Base-by-base conservation (phyloP, 768 basidiomycete species). In the Flagelloscypha sp. region DNA sequence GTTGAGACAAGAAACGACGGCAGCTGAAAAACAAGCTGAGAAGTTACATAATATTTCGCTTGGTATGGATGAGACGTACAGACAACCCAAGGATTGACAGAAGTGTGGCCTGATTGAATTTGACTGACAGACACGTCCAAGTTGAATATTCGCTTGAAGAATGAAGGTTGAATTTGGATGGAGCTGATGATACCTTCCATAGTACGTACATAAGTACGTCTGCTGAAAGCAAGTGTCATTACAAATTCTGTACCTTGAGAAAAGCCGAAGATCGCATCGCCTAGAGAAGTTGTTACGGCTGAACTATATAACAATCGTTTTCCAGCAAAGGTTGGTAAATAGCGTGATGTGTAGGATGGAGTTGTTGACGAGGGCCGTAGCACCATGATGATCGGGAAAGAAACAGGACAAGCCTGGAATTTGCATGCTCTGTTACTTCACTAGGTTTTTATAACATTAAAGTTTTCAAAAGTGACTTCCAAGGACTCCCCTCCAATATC, bases 241-340 rank as follows among this genome's bases (percentile, higher is more conserved):
- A n/a, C n/a, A n/a, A n/a, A n/a, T n/a, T n/a, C n/a, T n/a, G n/a
- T n/a, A n/a, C n/a, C n/a, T 43, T 72, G 71, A 27, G 67, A 64
- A 37, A 72, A 74, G 5, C 72, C 72, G 42, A 74, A 73, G 61
- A 72, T 69, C 6, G 69, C 71, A 44, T 74, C 72, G 33, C 72
- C 72, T 43, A 74, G 61, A 41, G 68, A 68, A n/a, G 70, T 69
- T 24, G 70, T 57, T 0, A 70, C 71, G 37, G 69, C 68, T 22
- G 71, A 71, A 30, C 61, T 63, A 48, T 70, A 66, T 6, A 74
- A 58, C 17, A 74, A 55, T 19, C 64, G 65, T 30, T 55, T 56
- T 13, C 72, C 72, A 18, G 68, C 62, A 63, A 72, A 61, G 67
- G 68, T 69, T 59, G 59, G 54, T 38, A 70, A 70, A 55, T 72